Evolutionary conservation across 31 red algal species (phyloP).

Genomic region (Asparagopsis taxiformis): DNA sequence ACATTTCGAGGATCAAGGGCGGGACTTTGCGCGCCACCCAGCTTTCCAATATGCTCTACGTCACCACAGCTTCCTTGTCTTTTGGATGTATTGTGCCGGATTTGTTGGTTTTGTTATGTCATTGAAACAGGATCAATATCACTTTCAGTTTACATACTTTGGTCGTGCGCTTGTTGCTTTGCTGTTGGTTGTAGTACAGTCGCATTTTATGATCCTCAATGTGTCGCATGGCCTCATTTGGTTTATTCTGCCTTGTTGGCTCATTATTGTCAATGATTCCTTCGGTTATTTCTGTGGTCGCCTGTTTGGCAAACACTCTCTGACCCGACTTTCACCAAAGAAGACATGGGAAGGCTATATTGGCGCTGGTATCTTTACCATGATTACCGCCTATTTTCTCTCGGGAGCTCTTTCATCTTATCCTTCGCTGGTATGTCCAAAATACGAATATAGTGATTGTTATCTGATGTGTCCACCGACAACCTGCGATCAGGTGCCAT

Average conservation of each 20-base stretch:
- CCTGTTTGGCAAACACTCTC: slow-evolving; percentile 75
- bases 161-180: slow-evolving; percentile 84
- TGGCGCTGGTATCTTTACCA: slow-evolving; percentile 88
- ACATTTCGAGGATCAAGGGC: slow-evolving; percentile 82
- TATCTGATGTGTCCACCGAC: slow-evolving; percentile 53
- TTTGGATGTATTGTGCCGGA: slow-evolving; percentile 83
- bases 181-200: slow-evolving; percentile 83
- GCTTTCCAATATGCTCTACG: slow-evolving; percentile 63
- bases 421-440: slow-evolving; percentile 85
- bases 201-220: slow-evolving; percentile 98
- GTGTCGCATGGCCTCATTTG: slow-evolving; percentile 88
- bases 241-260: slow-evolving; percentile 89
- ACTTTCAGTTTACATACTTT: slow-evolving; percentile 91
- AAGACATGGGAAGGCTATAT: slow-evolving; percentile 99
- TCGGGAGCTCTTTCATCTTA: slow-evolving; percentile 63
- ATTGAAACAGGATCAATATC: slow-evolving; percentile 69
- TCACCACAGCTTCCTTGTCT: slow-evolving; percentile 89
- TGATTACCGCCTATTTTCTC: slow-evolving; percentile 82
- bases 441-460: slow-evolving; percentile 94
- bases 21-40: slow-evolving; percentile 33
- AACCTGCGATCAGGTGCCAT: slow-evolving; percentile 50
- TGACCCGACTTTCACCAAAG: slow-evolving; percentile 87
- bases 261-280: slow-evolving; percentile 94
- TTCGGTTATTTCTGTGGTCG: slow-evolving; percentile 92
- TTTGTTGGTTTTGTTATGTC: slow-evolving; percentile 94